These are phyloP conservation scores for Phytophthora palmivora DNA, from an alignment of 352 stramenopile genomes.

Conservation along the genomic window DNA sequence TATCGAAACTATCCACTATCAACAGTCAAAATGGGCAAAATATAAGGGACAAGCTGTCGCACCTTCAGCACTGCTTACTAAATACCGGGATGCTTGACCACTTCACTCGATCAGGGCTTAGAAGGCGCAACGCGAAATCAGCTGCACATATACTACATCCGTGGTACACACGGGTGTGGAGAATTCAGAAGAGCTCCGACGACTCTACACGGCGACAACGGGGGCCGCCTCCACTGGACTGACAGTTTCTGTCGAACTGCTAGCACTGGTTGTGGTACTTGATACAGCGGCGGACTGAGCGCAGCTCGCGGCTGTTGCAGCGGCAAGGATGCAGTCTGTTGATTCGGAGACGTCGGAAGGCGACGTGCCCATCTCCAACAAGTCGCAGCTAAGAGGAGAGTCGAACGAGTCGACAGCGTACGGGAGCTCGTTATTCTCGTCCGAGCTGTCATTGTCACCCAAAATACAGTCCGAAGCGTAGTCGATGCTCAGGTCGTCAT, in stretches of 20 bases:
- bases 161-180: conserved; percentile 20
- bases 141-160: conserved; percentile 41
- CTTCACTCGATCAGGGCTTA: conserved; percentile 26
- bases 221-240: conserved; percentile 23
- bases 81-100: conserved; percentile 40
- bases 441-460: conserved; percentile 58
- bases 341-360: conserved; percentile 64
- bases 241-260: conserved; percentile 23
- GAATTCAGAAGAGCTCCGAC: conserved; percentile 2
- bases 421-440: conserved; percentile 66
- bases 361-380: conserved; percentile 74
- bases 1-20: conserved; percentile 38
- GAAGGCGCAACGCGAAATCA: conserved; percentile 21
- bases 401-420: conserved; percentile 72
- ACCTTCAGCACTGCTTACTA: conserved; percentile 39
- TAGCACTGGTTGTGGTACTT: conserved; percentile 12
- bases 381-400: conserved; percentile 49
- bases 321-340: conserved; percentile 58
- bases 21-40: conserved; percentile 39
- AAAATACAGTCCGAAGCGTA: conserved; percentile 78
- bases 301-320: conserved; percentile 33
- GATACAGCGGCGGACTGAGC: conserved; percentile 23
- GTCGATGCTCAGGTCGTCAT: conserved; percentile 71
- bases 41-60: conserved; percentile 26
- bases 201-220: conserved; percentile 36